Percentiles rank a stretch among this genome's conserved stretches.
Conservation (phyloP, 1,284 basidiomycete species). For the Chondrostereum purpureum region DNA sequence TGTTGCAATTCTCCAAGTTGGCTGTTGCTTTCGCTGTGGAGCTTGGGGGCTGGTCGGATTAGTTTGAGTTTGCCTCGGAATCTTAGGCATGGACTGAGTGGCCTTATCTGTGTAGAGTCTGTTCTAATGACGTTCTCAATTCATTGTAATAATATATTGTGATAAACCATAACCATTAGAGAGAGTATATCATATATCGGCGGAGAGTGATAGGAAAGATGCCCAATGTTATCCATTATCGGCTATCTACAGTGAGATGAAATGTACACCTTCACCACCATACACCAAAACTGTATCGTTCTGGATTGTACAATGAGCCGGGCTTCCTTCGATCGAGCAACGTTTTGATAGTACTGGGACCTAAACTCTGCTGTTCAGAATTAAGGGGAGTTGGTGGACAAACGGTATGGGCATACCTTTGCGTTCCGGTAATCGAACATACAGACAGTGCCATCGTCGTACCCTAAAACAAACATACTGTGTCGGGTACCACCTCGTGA, state of each 20-base stretch:
- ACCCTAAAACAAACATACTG: constrained; percentile 39
- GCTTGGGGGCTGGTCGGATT: constrained; percentile 48
- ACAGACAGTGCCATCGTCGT: constrained; percentile 35
- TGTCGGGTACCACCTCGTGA: constrained; percentile 25
- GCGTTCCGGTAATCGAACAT: constrained; percentile 46
- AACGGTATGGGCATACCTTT: constrained; percentile 27
- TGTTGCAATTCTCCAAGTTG: constrained; percentile 87
- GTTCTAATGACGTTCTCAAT: no score
- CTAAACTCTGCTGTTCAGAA: background rate
- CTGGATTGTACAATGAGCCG: background rate
- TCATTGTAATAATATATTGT: no score
- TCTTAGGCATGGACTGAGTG: no score
- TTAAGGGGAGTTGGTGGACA: background rate
- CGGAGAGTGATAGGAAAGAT: no score
- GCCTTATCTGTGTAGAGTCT: no score
- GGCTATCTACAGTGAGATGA: no score
- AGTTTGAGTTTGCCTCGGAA: no score
- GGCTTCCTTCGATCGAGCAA: background rate
- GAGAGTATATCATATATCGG: no score
- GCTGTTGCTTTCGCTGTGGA: constrained; percentile 82
- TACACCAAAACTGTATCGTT: background rate
- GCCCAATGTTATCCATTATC: no score
- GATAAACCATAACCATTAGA: no score
- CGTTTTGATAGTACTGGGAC: constrained; percentile 10
- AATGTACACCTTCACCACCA: background rate